Conservation (phyloP, 2,329 filamentous ascomycete species). For the Monilinia vaccinii-corymbosi region DNA sequence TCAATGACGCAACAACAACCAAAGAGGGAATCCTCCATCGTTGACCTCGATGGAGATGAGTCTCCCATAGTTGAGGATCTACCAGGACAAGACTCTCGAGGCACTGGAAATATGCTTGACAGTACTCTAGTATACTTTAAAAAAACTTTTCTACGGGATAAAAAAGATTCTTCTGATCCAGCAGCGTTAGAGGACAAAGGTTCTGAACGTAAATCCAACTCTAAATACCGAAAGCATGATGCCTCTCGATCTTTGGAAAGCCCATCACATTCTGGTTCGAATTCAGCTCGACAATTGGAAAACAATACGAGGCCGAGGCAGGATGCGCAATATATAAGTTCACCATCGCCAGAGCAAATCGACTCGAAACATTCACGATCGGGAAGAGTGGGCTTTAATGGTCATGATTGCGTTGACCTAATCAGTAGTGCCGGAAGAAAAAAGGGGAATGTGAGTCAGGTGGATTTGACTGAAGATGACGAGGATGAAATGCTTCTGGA, state of each 20-base stretch:
- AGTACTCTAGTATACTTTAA: neutral
- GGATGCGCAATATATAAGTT: neutral
- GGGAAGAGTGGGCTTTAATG: neutral
- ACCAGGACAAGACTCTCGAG: neutral
- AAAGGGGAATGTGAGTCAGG: neutral
- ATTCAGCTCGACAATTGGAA: neutral
- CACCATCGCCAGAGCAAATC: neutral
- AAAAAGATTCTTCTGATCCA: neutral
- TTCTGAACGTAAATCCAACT: no score
- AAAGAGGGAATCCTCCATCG: neutral
- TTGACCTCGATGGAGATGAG: neutral
- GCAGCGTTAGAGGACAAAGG: neutral
- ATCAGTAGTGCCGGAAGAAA: neutral
- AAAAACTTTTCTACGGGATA: neutral
- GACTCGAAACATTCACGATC: neutral
- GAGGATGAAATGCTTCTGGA: constrained; percentile 3
- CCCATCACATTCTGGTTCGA: neutral
- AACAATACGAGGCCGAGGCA: neutral
- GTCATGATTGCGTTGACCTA: neutral
- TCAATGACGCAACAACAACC: neutral
- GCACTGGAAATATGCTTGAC: neutral
- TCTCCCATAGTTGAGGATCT: neutral
- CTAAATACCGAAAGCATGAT: neutral
- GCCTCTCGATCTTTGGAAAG: neutral
- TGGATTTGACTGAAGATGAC: constrained; percentile 5